Evolutionary conservation across 1,139 yeast species (phyloP), one percentile per base, ranked within the genome.

Genomic region (Nakaseomyces uthaithaninus): DNA sequence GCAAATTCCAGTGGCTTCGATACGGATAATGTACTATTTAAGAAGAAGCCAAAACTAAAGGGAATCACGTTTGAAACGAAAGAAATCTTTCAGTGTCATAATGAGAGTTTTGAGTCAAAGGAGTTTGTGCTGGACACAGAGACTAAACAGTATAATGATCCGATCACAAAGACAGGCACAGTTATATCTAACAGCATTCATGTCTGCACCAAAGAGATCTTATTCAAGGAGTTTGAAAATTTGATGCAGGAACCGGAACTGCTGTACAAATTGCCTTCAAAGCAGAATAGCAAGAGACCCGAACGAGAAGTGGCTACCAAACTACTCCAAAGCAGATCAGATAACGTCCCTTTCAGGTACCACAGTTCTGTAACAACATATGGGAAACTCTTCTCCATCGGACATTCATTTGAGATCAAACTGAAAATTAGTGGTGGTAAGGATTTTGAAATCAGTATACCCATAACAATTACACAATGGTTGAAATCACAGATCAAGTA

Each of bases 391-490:
- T 78, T 69, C 49, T 68, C 77, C 14, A 58, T 77, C 4, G 60
- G 74, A 17, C 79, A 76, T 53, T 78, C 74, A 46, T 52, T 74
- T 4, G 59, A 67, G 1, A 47, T 77, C 17, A 72, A 69, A 44
- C 62, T 75, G 33, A 76, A 74, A 50, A 57, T 77, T 20, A 59
- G 63, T 16, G 72, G 69, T 41, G 72, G 72, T 4, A 72, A 71
- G 48, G 75, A 72, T 47, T 63, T 72, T 44, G 74, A 67, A 34
- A 57, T 74, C 6, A 55, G 65, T 17, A 64, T 75, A 12, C 82
- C 81, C 1, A 59, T 78, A 3, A 72, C 72, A 0, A 66, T 78
- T 0, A 64, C 79, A 38, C 78, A 80, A 1, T 59, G 75, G 77
- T 57, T 62, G 69, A 41, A 52, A 42, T 16, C 68, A 65, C 53